Evolutionary conservation across 2,329 filamentous ascomycete genomes (phyloP).

Genomic region (Xylariaceae sp.): DNA sequence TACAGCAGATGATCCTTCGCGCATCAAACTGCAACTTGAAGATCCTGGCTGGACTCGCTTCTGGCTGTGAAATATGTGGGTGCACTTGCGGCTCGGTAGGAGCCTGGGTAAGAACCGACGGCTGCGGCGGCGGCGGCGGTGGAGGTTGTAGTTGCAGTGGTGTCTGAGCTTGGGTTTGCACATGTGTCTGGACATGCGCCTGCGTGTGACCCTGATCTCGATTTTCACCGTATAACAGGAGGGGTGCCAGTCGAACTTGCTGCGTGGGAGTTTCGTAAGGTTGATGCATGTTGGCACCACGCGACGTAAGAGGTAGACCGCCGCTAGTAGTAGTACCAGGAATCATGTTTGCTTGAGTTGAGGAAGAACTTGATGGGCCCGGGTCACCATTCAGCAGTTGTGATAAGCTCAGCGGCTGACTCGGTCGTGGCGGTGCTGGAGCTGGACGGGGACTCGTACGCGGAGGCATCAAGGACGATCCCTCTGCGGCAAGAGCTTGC

Average conservation of each 20-base stretch:
- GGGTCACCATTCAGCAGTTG: constrained; percentile 12
- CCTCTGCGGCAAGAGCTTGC: constrained; percentile 18
- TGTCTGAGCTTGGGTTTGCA: constrained; percentile 28
- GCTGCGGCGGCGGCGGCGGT: neutral
- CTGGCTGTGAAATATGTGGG: constrained; percentile 42
- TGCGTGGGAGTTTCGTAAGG: constrained; percentile 9
- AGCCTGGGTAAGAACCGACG: constrained; percentile 12
- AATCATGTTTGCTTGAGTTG: neutral
- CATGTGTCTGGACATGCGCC: constrained; percentile 17
- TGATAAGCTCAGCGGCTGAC: constrained; percentile 14
- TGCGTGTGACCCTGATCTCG: constrained; percentile 12
- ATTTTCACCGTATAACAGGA: constrained; percentile 9
- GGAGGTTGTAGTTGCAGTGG: constrained; percentile 22
- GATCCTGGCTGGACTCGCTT: constrained; percentile 56
- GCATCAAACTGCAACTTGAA: constrained; percentile 98
- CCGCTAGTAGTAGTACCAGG: constrained; percentile 1
- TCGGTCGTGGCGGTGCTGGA: constrained; percentile 11
- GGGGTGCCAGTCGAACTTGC: neutral
- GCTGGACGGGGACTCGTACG: constrained; percentile 5
- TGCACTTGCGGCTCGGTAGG: constrained; percentile 33
- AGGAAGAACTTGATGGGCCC: constrained; percentile 4
- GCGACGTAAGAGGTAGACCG: constrained; percentile 10
- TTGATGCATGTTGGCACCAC: constrained; percentile 7
- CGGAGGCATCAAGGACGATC: constrained; percentile 2
- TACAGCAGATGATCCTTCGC: constrained; percentile 87